phyloP scores from a whole-genome alignment of 257 asterid genomes.

The Nicotiana otophora region DNA sequence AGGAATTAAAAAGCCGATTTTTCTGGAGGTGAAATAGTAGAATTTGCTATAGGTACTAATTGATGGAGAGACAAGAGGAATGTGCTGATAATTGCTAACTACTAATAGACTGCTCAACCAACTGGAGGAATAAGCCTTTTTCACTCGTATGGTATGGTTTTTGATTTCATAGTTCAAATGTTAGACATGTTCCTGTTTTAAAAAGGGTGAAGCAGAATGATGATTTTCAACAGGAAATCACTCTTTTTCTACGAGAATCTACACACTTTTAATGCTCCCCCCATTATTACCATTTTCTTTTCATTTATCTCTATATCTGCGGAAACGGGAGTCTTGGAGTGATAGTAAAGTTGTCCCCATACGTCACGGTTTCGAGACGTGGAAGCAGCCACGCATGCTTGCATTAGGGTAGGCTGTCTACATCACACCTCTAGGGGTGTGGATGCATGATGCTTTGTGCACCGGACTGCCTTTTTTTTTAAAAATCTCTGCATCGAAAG shows the following conservation, averaged over 20 bases:
- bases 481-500: too few species aligned
- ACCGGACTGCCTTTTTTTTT: too few species aligned
- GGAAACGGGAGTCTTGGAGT: too few species aligned
- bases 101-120: slow-evolving; percentile 46
- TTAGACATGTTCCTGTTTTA: slow-evolving; percentile 20
- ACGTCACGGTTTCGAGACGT: too few species aligned
- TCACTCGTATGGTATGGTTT: slow-evolving; percentile 19
- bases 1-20: neutral
- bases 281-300: slow-evolving; percentile 26
- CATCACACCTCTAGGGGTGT: too few species aligned
- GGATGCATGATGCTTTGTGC: too few species aligned
- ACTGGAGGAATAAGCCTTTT: slow-evolving; percentile 21
- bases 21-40: neutral
- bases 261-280: slow-evolving; percentile 32
- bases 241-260: slow-evolving; percentile 33
- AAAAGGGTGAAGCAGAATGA: slow-evolving; percentile 27
- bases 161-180: slow-evolving; percentile 18
- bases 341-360: too few species aligned
- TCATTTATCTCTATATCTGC: neutral
- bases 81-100: slow-evolving; percentile 19
- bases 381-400: too few species aligned
- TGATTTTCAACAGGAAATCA: slow-evolving; percentile 25
- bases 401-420: too few species aligned
- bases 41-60: slow-evolving; percentile 13
- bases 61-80: slow-evolving; percentile 17